Base-by-base conservation (phyloP, 148 eudicot species). In the Fallopia convolvulus region DNA sequence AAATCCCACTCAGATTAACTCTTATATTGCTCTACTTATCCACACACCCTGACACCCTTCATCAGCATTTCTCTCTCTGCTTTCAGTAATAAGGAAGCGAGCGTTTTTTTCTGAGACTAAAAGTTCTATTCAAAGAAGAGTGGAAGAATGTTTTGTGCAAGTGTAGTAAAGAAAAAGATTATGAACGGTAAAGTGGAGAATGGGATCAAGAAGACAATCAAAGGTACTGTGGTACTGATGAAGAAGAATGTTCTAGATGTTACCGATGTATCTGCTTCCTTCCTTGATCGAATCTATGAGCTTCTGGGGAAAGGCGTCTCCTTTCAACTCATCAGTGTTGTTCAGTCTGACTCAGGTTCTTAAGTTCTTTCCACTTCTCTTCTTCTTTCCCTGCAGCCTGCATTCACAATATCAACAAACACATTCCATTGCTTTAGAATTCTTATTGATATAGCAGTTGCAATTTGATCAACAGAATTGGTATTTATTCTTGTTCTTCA, bases 231-330 rank as follows among this genome's bases (percentile, higher is more conserved):
- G 0, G 84, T 84, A 18, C 76, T 93, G 70, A 85, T 79, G 91
- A 93, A 91, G 79, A 91, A 89, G 84, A 89, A 83, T 80, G 74
- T 87, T 8, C 66, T 90, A 39, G 97, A 90, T 76, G 11, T 76
- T 11, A 88, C 80, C 21, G 93, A 92, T 79, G 74, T 87, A 0
- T 53, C 82, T 0, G 89, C 95, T 30, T 88, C 90, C 2, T 23
- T 88, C 72, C 78, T 93, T 14, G 98, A 93, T 79, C 85, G 91
- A 14, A 14, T 91, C 78, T 82, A 85, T 66, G 98, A 93, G 55
- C 33, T 88, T 18, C 72, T 88, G 0, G 91, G 98, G 11, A 83
- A 79, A 60, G 90, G 90, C 0, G 93, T 93, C 74, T 91, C 93
- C 1, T n/a, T 93, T 2, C 96, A 89, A 75, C 96, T 93, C 42